Evolutionary conservation across 768 basidiomycete genomes (phyloP).

Genomic region (Xerocomus brunneocitrinus): DNA sequence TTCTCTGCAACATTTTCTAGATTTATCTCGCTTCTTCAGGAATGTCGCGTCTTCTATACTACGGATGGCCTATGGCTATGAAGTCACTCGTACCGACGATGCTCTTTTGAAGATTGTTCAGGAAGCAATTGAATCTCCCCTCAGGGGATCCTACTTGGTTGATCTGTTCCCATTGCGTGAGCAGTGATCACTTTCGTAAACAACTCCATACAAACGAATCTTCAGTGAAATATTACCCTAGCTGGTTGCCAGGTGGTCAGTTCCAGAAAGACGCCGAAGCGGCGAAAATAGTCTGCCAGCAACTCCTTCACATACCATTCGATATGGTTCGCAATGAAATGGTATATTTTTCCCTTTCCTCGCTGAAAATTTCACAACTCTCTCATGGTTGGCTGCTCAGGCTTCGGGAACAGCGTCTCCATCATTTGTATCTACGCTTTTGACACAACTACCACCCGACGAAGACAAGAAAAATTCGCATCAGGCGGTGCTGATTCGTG

Average conservation of each 20-base stretch:
- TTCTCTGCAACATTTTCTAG: not conserved
- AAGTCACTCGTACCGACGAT: slow-evolving; percentile 1
- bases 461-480: slow-evolving; percentile 7
- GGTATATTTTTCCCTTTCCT: not conserved
- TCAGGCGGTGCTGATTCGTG: slow-evolving; percentile 10
- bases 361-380: too few relatives aligned
- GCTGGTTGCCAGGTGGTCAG: slow-evolving; percentile 12
- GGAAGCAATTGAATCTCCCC: slow-evolving; percentile 1
- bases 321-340: slow-evolving; percentile 7
- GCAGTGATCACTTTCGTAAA: not conserved
- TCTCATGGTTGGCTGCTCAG: not conserved
- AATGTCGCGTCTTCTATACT: not conserved
- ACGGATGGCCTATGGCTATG: slow-evolving; percentile 1
- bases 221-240: slow-evolving; percentile 12
- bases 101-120: slow-evolving; percentile 5
- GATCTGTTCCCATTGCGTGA: slow-evolving; percentile 6
- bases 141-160: slow-evolving; percentile 7
- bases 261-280: slow-evolving; percentile 8
- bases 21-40: not conserved
- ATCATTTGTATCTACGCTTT: slow-evolving; percentile 10
- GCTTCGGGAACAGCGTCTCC: slow-evolving; percentile 5
- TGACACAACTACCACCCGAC: slow-evolving; percentile 7
- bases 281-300: slow-evolving; percentile 1
- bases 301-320: slow-evolving; percentile 4
- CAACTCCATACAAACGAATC: not conserved